Conservation (phyloP, 225 moss, liverwort and hornwort species). For the Bryoerythrophyllum caledonicum region DNA sequence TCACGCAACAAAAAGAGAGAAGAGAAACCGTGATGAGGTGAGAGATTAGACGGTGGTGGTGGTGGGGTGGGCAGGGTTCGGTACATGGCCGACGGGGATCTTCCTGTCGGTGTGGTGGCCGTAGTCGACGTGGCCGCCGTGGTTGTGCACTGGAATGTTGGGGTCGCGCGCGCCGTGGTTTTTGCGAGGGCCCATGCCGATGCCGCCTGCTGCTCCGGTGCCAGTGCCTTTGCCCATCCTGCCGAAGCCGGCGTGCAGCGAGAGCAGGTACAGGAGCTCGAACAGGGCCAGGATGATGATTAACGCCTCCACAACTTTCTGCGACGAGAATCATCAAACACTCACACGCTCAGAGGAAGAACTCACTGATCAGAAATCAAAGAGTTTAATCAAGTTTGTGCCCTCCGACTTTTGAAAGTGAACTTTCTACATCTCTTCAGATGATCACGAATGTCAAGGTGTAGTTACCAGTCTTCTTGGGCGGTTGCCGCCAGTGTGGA, state of each 20-base stretch:
- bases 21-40: not conserved
- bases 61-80: constrained; percentile 26
- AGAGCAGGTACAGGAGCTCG: constrained; percentile 43
- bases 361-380: not conserved
- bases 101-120: constrained; percentile 50
- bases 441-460: not conserved
- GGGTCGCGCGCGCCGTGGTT: constrained; percentile 17
- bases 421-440: not conserved
- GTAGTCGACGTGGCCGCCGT: constrained; percentile 33
- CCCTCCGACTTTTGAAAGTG: no score
- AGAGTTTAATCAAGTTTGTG: not conserved
- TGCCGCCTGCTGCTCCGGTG: constrained; percentile 15
- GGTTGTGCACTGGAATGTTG: constrained; percentile 29
- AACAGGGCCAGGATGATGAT: constrained; percentile 45
- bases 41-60: not conserved
- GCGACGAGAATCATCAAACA: not conserved
- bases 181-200: constrained; percentile 4
- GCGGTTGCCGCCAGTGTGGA: constrained; percentile 49
- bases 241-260: constrained; percentile 44
- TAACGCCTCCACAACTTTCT: constrained; percentile 52
- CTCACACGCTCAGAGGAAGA: not conserved
- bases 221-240: not conserved
- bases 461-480: constrained; percentile 42
- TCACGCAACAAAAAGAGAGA: not conserved
- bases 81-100: constrained; percentile 46